Conservation (phyloP, 2,329 filamentous ascomycete species). For the Ramichloridium luteum region DNA sequence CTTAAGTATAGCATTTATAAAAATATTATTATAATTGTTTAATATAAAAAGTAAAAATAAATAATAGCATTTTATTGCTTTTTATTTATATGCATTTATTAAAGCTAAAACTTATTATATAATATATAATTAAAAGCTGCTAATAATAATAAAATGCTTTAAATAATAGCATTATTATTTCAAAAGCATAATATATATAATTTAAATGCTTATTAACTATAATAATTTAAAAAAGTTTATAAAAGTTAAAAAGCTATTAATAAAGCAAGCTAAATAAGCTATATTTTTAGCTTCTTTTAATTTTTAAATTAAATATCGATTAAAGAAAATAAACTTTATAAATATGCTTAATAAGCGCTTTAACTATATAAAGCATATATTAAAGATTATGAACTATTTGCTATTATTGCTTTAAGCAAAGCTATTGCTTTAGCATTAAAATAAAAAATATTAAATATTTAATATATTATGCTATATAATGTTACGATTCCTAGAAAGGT, state of each 20-base stretch:
- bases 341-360: slow-evolving; percentile 5
- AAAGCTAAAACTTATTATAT: slow-evolving; percentile 7
- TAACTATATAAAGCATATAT: slow-evolving; percentile 5
- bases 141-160: slow-evolving; percentile 6
- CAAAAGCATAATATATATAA: neutral
- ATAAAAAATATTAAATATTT: neutral
- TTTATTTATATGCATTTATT: slow-evolving; percentile 7
- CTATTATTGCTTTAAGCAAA: slow-evolving; percentile 6
- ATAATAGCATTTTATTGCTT: too few relatives aligned
- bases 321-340: slow-evolving; percentile 4
- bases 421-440: slow-evolving; percentile 2
- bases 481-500: slow-evolving; percentile 5
- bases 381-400: slow-evolving; percentile 2
- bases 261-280: slow-evolving; percentile 4
- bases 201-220: slow-evolving; percentile 8
- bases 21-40: slow-evolving; percentile 1
- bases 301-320: slow-evolving; percentile 7
- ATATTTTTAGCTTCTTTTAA: slow-evolving; percentile 5
- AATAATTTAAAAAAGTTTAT: slow-evolving; percentile 6
- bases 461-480: neutral
- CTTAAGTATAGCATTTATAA: neutral
- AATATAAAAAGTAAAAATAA: too few relatives aligned
- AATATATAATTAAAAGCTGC: slow-evolving; percentile 8
- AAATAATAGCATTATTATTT: slow-evolving; percentile 6
- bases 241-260: slow-evolving; percentile 4